These are phyloP conservation scores for Chalara sp. DNA, from an alignment of 2,329 filamentous ascomycete species.

Conservation along the genomic window DNA sequence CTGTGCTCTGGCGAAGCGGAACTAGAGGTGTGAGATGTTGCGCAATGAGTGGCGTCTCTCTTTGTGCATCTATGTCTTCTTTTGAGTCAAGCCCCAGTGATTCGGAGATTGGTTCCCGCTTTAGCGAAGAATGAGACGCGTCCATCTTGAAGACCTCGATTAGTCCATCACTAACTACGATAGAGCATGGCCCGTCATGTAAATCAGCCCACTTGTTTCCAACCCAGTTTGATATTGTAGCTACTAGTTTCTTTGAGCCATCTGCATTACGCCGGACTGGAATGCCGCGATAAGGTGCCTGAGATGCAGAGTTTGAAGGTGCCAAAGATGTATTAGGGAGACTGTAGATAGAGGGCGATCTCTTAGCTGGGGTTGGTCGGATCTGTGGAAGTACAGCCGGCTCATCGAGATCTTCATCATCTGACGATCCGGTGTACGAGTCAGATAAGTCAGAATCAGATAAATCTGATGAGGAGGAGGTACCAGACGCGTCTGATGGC, in stretches of 20 bases:
- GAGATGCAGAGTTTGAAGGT: slow-evolving; percentile 77
- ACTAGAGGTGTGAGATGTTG: slow-evolving; percentile 89
- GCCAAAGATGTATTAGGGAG: slow-evolving; percentile 38
- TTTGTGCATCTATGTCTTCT: slow-evolving; percentile 22
- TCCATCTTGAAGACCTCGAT: slow-evolving; percentile 48
- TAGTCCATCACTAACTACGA: slow-evolving; percentile 50
- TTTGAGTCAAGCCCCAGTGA: neutral
- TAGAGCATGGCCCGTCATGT: slow-evolving; percentile 42
- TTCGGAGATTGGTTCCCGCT: slow-evolving; percentile 25
- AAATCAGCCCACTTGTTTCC: slow-evolving; percentile 57
- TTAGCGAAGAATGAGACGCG: slow-evolving; percentile 30
- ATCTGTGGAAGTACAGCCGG: slow-evolving; percentile 29
- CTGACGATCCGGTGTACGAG: slow-evolving; percentile 46
- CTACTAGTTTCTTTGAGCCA: slow-evolving; percentile 36
- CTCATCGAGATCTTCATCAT: slow-evolving; percentile 45
- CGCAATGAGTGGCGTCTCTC: slow-evolving; percentile 48
- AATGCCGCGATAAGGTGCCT: slow-evolving; percentile 57
- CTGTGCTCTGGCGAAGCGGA: slow-evolving; percentile 82
- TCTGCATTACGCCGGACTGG: slow-evolving; percentile 32
- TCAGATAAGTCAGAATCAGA: slow-evolving; percentile 40
- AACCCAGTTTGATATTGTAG: slow-evolving; percentile 56
- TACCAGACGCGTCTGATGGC: slow-evolving; percentile 65
- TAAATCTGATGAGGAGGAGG: slow-evolving; percentile 31
- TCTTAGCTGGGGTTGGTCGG: slow-evolving; percentile 19
- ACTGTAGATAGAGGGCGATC: slow-evolving; percentile 20